Percentiles rank a stretch among this genome's conserved stretches.
Evolutionary conservation across 2,329 filamentous ascomycete species (phyloP).

Genomic region (Talaromyces sp.): DNA sequence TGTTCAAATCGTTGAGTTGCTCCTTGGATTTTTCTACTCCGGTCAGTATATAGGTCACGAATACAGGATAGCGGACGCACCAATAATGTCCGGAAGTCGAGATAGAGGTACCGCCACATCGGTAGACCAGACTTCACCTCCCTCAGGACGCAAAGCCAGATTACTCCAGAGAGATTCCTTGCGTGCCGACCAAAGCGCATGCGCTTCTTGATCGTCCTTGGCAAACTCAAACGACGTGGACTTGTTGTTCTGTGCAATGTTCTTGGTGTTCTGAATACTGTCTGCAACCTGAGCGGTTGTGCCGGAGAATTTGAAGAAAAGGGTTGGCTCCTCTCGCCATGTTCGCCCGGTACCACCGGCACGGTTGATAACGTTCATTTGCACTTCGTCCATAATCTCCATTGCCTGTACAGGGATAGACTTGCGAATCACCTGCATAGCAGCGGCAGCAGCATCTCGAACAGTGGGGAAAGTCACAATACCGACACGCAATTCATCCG

Average conservation of each 20-base stretch:
- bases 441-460: constrained; percentile 62
- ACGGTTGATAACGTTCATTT: constrained; percentile 66
- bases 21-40: constrained; percentile 76
- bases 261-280: constrained; percentile 68
- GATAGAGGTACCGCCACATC: constrained; percentile 63
- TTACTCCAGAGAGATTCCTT: constrained; percentile 63
- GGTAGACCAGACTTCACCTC: constrained; percentile 61
- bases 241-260: constrained; percentile 63
- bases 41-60: constrained; percentile 15
- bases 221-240: constrained; percentile 58
- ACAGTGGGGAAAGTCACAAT: constrained; percentile 62
- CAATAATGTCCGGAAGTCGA: constrained; percentile 61
- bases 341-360: constrained; percentile 58
- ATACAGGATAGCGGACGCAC: constrained; percentile 24
- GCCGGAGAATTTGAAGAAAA: constrained; percentile 64
- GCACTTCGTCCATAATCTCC: constrained; percentile 61
- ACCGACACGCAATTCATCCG: constrained; percentile 63
- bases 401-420: constrained; percentile 68
- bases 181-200: constrained; percentile 59
- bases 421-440: constrained; percentile 62
- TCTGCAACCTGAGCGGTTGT: constrained; percentile 75
- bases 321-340: constrained; percentile 43
- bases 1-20: constrained; percentile 78
- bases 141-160: constrained; percentile 55
- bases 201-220: constrained; percentile 53